These are phyloP conservation scores for Globisporangium sylvaticum DNA, from an alignment of 352 stramenopile species.

Conservation along the genomic window DNA sequence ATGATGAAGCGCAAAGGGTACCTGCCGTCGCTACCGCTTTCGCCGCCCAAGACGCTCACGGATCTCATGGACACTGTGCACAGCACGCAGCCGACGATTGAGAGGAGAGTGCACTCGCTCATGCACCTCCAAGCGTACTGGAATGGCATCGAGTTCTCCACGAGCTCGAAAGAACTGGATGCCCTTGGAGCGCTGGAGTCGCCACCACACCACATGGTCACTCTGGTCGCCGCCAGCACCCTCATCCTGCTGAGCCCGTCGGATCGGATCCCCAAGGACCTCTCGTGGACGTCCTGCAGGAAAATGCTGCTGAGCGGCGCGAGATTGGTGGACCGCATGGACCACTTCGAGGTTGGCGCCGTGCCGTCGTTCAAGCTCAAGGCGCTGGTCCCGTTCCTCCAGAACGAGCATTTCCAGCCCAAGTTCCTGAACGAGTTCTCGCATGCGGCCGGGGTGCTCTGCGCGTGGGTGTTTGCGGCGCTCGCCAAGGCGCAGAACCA, in stretches of 20 bases:
- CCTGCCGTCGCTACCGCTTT: slow-evolving; percentile 50
- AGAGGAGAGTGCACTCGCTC: neutral
- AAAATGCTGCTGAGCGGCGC: slow-evolving; percentile 59
- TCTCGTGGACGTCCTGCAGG: slow-evolving; percentile 59
- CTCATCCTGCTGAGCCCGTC: slow-evolving; percentile 71
- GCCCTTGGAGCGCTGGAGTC: slow-evolving; percentile 35
- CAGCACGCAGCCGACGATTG: slow-evolving; percentile 10
- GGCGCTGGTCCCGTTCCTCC: slow-evolving; percentile 59
- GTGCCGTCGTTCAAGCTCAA: slow-evolving; percentile 73
- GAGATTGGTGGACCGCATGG: slow-evolving; percentile 46
- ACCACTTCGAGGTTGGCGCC: slow-evolving; percentile 29
- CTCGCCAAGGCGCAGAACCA: slow-evolving; percentile 35
- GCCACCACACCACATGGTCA: slow-evolving; percentile 58
- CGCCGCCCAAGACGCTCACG: slow-evolving; percentile 56
- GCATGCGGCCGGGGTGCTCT: slow-evolving; percentile 43
- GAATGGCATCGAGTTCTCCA: slow-evolving; percentile 34
- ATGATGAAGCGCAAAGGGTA: slow-evolving; percentile 77
- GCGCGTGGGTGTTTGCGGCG: slow-evolving; percentile 59
- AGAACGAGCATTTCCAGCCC: slow-evolving; percentile 73
- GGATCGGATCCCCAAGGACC: slow-evolving; percentile 64
- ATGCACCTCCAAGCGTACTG: slow-evolving; percentile 26
- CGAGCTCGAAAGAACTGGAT: slow-evolving; percentile 43
- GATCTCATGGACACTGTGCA: slow-evolving; percentile 55
- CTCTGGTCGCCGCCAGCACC: slow-evolving; percentile 51
- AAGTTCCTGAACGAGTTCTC: slow-evolving; percentile 54